Conservation (phyloP, 164 flowering plant genomes). For the Piper longum region DNA sequence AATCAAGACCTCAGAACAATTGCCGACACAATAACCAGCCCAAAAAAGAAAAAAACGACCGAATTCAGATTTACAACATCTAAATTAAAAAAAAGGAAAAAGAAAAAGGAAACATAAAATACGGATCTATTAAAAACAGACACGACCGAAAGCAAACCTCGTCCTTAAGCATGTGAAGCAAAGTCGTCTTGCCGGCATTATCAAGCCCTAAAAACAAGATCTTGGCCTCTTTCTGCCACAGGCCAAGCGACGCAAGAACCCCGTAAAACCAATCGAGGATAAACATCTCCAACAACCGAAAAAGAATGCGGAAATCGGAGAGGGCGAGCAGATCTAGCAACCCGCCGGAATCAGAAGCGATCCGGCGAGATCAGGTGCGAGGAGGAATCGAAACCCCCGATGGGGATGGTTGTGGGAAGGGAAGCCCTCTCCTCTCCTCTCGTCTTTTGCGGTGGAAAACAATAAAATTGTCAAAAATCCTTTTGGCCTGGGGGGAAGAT, state of each 20-base stretch:
- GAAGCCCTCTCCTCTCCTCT: too few relatives aligned
- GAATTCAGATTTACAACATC: background rate
- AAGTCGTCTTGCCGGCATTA: conserved; percentile 34
- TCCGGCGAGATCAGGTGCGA: background rate
- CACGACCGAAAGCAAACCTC: conserved; percentile 12
- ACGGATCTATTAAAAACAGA: background rate
- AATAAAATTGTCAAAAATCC: too few relatives aligned
- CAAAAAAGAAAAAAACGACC: too few relatives aligned
- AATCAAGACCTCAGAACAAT: background rate
- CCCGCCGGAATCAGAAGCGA: background rate
- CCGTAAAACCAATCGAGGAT: conserved; percentile 32
- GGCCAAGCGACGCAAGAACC: conserved; percentile 24
- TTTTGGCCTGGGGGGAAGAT: too few relatives aligned
- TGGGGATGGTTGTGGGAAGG: background rate
- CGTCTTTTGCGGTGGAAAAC: too few relatives aligned
- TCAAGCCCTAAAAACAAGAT: conserved; percentile 32
- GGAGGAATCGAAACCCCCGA: background rate
- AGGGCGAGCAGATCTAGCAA: background rate
- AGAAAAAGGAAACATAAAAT: too few relatives aligned
- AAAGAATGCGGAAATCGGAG: background rate
- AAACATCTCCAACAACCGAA: conserved; percentile 13
- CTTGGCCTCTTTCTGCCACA: conserved; percentile 30
- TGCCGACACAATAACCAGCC: background rate
- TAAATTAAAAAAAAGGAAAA: background rate
- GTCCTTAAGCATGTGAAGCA: conserved; percentile 35